Evolutionary conservation across 2,329 filamentous ascomycete genomes (phyloP).

Genomic region (Sporothrix dimorphospora): DNA sequence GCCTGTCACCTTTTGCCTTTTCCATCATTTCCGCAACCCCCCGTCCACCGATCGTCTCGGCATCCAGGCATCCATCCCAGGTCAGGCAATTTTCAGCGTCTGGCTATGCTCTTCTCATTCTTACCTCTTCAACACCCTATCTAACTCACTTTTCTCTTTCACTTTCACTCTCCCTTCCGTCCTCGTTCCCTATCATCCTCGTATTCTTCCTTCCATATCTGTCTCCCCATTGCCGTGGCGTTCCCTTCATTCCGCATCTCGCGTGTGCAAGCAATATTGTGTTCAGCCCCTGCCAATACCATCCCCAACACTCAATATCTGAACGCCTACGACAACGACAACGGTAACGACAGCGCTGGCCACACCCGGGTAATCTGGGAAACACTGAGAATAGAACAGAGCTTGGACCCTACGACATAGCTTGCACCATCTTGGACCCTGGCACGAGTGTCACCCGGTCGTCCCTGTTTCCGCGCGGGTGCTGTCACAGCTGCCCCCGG

Average conservation of each 20-base stretch:
- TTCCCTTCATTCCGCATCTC: slow-evolving; percentile 9
- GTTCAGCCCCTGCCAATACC: slow-evolving; percentile 19
- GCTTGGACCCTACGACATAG: background rate
- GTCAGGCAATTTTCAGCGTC: background rate
- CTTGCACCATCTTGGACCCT: background rate
- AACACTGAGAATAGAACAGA: slow-evolving; percentile 7
- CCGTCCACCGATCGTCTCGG: background rate
- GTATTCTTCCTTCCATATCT: background rate
- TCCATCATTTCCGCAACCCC: background rate
- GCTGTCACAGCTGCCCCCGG: slow-evolving; percentile 22
- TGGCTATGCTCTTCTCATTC: background rate
- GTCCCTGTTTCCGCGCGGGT: slow-evolving; percentile 22
- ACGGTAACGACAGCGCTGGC: background rate
- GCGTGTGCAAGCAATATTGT: slow-evolving; percentile 13
- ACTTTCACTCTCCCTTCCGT: background rate
- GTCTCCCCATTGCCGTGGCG: slow-evolving; percentile 9
- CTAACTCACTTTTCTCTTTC: background rate
- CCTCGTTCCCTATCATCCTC: background rate
- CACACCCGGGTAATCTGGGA: background rate
- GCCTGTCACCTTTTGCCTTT: background rate
- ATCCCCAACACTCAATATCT: background rate
- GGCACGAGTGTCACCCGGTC: slow-evolving; percentile 11
- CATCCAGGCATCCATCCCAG: slow-evolving; percentile 18
- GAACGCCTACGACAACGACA: background rate
- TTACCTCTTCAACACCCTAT: background rate